phyloP scores from a whole-genome alignment of 768 basidiomycete genomes.

The Pleurotus djamor region DNA sequence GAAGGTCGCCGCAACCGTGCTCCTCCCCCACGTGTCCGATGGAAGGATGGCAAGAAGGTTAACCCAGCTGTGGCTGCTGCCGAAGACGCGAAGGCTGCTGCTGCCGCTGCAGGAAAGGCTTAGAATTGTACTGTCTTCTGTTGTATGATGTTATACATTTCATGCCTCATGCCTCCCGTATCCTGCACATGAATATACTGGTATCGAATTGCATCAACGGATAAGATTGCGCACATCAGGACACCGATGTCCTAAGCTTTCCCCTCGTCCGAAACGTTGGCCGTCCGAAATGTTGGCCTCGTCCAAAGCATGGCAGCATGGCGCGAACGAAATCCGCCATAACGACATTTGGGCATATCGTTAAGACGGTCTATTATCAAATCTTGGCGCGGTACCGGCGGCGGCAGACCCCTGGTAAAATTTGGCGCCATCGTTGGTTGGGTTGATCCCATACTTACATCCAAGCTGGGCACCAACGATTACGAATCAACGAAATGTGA shows the following conservation, averaged over 20 bases:
- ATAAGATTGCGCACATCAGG: no score
- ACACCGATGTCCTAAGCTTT: no score
- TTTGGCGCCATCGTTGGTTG: background rate
- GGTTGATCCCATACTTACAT: background rate
- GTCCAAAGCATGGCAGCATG: no score
- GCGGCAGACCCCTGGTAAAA: background rate
- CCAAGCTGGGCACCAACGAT: background rate
- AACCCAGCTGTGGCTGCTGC: constrained; percentile 95
- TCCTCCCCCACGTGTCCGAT: constrained; percentile 92
- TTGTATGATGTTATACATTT: constrained; percentile 1
- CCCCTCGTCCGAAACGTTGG: no score
- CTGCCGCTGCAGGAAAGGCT: constrained; percentile 47
- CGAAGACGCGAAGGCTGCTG: constrained; percentile 76
- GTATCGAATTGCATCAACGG: background rate
- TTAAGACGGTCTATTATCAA: no score
- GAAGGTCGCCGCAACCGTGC: constrained; percentile 97
- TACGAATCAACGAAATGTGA: background rate
- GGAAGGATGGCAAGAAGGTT: constrained; percentile 96
- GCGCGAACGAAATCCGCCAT: no score
- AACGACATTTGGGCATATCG: no score
- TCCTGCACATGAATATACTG: background rate
- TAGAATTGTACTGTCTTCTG: constrained; percentile 28
- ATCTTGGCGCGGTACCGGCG: no score
- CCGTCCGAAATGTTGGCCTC: no score
- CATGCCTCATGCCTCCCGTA: background rate